phyloP scores from a whole-genome alignment of 2,329 filamentous ascomycete species.

The Aspergillus tanneri region DNA sequence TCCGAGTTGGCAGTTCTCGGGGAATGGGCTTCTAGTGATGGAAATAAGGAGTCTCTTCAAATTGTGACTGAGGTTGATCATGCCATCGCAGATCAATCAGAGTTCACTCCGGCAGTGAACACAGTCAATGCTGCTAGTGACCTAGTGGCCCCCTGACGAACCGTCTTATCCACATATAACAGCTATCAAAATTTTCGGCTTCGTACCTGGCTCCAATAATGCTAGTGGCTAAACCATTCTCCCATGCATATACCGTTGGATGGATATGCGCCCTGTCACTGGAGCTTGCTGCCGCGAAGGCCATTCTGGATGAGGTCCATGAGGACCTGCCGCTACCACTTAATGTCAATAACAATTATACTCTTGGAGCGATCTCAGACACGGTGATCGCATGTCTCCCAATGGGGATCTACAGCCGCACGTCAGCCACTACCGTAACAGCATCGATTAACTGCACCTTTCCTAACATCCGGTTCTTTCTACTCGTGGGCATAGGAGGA shows the following conservation, averaged over 20 bases:
- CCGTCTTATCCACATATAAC: too few species aligned
- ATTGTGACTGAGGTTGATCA: too few species aligned
- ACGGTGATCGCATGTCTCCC: background rate
- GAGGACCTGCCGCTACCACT: background rate
- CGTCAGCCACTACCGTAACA: background rate
- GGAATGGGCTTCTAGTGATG: too few species aligned
- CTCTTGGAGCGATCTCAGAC: background rate
- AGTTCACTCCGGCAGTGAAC: too few species aligned
- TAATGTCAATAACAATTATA: background rate
- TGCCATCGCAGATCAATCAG: too few species aligned
- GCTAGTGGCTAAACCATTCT: too few species aligned
- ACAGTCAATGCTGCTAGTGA: too few species aligned
- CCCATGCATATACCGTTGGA: background rate
- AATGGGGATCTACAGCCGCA: background rate
- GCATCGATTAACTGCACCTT: background rate
- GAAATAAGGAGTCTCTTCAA: too few species aligned
- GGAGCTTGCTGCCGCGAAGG: background rate
- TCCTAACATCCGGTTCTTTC: background rate
- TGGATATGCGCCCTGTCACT: background rate
- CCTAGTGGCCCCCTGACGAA: too few species aligned
- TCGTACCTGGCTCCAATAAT: too few species aligned
- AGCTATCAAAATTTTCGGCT: too few species aligned
- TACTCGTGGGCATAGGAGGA: background rate
- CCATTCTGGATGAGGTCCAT: background rate
- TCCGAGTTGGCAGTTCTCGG: too few species aligned